Conservation (phyloP, 2,329 filamentous ascomycete genomes). For the Colletotrichum lentis region DNA sequence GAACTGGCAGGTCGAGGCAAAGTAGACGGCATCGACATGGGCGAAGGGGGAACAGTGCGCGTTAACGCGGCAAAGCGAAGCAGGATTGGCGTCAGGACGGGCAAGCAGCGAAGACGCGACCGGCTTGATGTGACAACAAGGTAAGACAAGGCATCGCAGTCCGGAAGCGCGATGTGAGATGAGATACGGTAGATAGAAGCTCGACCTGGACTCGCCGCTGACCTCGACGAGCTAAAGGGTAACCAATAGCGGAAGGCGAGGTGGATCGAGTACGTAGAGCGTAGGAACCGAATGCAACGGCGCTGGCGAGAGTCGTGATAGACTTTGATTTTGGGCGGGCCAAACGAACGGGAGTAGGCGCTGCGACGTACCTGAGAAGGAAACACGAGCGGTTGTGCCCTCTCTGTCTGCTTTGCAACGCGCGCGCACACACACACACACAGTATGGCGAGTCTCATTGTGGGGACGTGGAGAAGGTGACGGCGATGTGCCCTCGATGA, state of each 20-base stretch:
- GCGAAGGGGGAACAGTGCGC: constrained; percentile 2
- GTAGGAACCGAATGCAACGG: constrained; percentile 34
- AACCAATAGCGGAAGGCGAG: background rate
- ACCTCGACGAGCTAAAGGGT: background rate
- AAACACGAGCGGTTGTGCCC: constrained; percentile 24
- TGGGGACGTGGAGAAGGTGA: constrained; percentile 36
- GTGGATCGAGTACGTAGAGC: constrained; percentile 14
- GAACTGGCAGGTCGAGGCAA: background rate
- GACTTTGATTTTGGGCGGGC: constrained; percentile 30
- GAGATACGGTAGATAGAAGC: constrained; percentile 3
- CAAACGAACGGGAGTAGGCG: constrained; percentile 18
- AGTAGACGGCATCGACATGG: background rate
- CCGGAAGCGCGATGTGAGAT: constrained; percentile 3
- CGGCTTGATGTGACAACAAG: constrained; percentile 1
- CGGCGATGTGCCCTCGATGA: constrained; percentile 36
- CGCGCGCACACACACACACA: no score
- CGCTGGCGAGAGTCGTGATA: constrained; percentile 36
- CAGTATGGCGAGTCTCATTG: constrained; percentile 7
- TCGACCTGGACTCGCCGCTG: background rate
- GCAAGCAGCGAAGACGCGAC: background rate
- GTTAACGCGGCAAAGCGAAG: constrained; percentile 13
- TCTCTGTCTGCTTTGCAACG: background rate
- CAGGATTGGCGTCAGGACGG: constrained; percentile 19
- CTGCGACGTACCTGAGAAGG: constrained; percentile 31
- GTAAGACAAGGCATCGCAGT: constrained; percentile 6